A percentile compares a stretch with the other conserved stretches of the same genome.
These are phyloP conservation scores for Penicillium sumatraense DNA, from an alignment of 2,329 filamentous ascomycete species.

Conservation along the genomic window DNA sequence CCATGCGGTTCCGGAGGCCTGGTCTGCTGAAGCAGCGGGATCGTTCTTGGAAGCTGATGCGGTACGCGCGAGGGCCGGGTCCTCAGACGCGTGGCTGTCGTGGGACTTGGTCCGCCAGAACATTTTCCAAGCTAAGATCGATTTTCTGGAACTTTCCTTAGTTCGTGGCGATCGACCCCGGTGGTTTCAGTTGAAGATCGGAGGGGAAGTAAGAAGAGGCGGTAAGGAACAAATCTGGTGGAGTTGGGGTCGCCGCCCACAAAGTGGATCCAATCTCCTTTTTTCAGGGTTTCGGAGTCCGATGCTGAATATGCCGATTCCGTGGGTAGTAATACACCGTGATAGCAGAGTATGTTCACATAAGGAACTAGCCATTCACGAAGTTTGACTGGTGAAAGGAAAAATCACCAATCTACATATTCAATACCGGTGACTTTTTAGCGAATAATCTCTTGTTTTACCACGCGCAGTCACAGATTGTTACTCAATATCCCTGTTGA, in stretches of 20 bases:
- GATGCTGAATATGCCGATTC: background rate
- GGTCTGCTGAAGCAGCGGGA: slow-evolving; percentile 38
- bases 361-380: no score
- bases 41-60: slow-evolving; percentile 40
- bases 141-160: background rate
- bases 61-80: slow-evolving; percentile 29
- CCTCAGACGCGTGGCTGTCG: slow-evolving; percentile 32
- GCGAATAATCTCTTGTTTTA: no score
- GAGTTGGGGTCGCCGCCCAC: background rate
- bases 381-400: no score
- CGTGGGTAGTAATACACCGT: background rate
- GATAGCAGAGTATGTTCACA: background rate
- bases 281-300: background rate
- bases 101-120: slow-evolving; percentile 38
- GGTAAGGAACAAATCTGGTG: background rate
- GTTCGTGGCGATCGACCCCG: background rate
- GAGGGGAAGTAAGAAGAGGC: slow-evolving; percentile 1
- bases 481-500: no score
- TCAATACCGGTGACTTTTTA: no score
- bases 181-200: background rate
- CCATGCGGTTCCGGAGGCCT: slow-evolving; percentile 43
- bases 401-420: no score
- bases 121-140: slow-evolving; percentile 19
- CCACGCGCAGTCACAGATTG: no score
- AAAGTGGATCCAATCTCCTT: background rate